Base-by-base conservation (phyloP, 75 land plant genomes). In the Pinus tabuliformis region DNA sequence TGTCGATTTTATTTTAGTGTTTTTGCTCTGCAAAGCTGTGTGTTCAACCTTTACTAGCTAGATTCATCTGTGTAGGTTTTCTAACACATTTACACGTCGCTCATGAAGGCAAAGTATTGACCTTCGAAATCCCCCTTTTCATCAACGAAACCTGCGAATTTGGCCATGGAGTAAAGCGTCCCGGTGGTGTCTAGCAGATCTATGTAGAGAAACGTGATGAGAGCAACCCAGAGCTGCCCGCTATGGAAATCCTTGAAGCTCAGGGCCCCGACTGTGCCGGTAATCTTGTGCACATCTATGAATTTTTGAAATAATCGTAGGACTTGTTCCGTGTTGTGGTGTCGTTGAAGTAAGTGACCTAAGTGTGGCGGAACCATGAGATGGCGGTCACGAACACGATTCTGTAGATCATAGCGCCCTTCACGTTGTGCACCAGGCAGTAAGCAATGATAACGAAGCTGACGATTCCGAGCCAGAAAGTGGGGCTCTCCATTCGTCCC, bases 21-120 rank as follows among this genome's bases (percentile, higher is more conserved):
- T n/a, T n/a, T n/a, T n/a, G n/a, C n/a, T n/a, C n/a, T n/a, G n/a
- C n/a, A n/a, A n/a, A n/a, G n/a, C n/a, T n/a, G n/a, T n/a, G n/a
- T n/a, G n/a, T n/a, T n/a, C n/a, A n/a, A n/a, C n/a, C n/a, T n/a
- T n/a, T n/a, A n/a, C n/a, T n/a, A n/a, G n/a, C n/a, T n/a, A n/a
- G n/a, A n/a, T n/a, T n/a, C n/a, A n/a, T n/a, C n/a, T n/a, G n/a
- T n/a, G n/a, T n/a, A n/a, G n/a, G n/a, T n/a, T n/a, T n/a, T n/a
- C n/a, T n/a, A n/a, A n/a, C n/a, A n/a, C n/a, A n/a, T n/a, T n/a
- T n/a, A n/a, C n/a, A n/a, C 83, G 22, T 82, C 82, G 81, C 83
- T 82, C 83, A 82, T 79, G 83, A 82, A 82, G 17, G 83, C 83
- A 5, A 49, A 61, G 56, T 82, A 82, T 36, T 82, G 83, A 2